A percentile compares a stretch with the other conserved stretches of the same genome.
These are phyloP conservation scores for Trichoderma endophyticum DNA, from an alignment of 2,329 filamentous ascomycete species.

Conservation along the genomic window DNA sequence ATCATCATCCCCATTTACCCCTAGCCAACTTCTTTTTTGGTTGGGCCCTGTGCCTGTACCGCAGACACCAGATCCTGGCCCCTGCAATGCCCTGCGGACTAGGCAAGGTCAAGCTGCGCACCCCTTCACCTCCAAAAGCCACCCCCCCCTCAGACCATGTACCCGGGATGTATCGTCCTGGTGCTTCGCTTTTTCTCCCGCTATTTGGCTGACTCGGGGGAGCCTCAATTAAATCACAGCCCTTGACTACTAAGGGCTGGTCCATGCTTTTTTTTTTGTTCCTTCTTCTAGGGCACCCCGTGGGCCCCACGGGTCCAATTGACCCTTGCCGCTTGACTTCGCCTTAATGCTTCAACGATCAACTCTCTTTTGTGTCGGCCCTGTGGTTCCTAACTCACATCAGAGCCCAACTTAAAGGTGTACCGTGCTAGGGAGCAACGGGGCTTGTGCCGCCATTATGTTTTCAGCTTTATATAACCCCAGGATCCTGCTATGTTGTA, in stretches of 20 bases:
- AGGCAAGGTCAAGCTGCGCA: not conserved
- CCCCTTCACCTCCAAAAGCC: not conserved
- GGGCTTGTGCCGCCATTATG: constrained; percentile 21
- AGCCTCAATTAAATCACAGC: not conserved
- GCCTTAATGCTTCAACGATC: constrained; percentile 19
- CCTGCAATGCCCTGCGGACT: constrained; percentile 5
- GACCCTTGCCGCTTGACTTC: constrained; percentile 21
- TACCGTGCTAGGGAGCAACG: constrained; percentile 25
- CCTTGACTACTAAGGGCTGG: constrained; percentile 8
- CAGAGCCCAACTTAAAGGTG: constrained; percentile 35
- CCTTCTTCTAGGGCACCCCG: not conserved
- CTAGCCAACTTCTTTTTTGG: not conserved
- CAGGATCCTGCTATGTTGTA: not conserved
- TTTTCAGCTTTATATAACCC: constrained; percentile 12
- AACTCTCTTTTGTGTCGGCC: constrained; percentile 16
- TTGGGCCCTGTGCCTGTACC: not conserved
- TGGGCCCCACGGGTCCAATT: constrained; percentile 22
- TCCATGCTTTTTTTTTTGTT: not conserved
- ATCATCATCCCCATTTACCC: not conserved
- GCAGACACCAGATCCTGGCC: constrained; percentile 4
- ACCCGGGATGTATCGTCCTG: not conserved
- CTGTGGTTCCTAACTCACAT: constrained; percentile 27
- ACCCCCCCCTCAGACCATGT: not conserved
- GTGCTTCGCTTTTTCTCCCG: not conserved
- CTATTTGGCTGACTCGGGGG: constrained; percentile 10